Evolutionary conservation across 306 rosid genomes (phyloP).

Genomic region (Cicer yamashitae): DNA sequence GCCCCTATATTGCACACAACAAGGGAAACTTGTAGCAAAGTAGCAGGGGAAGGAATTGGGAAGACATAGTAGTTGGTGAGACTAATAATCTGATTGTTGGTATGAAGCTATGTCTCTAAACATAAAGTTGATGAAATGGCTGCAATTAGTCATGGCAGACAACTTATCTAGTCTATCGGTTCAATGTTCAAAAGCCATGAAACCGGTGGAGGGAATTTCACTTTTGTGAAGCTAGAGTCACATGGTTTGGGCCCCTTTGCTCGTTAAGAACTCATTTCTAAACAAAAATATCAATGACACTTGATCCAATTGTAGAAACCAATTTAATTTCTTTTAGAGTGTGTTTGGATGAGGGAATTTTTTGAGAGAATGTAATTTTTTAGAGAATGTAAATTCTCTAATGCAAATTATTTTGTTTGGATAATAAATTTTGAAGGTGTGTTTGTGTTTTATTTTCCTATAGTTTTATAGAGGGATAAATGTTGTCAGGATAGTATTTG

Average conservation of each 20-base stretch:
- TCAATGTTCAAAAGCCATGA: constrained; percentile 31
- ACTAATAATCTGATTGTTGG: constrained; percentile 47
- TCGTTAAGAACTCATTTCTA: background rate
- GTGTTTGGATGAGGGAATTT: too few species aligned
- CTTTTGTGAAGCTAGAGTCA: constrained; percentile 45
- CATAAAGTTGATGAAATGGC: constrained; percentile 35
- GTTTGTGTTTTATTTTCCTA: constrained; percentile 35
- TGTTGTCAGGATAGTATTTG: constrained; percentile 61
- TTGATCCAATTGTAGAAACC: background rate
- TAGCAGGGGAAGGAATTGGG: background rate
- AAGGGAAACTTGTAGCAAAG: background rate
- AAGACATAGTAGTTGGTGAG: constrained; percentile 37
- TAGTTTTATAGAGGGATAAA: constrained; percentile 81
- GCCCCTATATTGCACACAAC: background rate
- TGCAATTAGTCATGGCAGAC: constrained; percentile 49
- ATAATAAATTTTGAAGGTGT: too few species aligned
- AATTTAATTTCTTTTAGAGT: too few species aligned
- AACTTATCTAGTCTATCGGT: constrained; percentile 38
- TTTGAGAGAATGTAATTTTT: too few species aligned
- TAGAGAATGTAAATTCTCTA: too few species aligned
- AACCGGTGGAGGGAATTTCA: background rate
- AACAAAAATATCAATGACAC: background rate
- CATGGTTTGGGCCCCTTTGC: constrained; percentile 65
- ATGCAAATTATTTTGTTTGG: too few species aligned
- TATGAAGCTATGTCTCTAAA: constrained; percentile 4